These are phyloP conservation scores for Staphylotrichum tortipilum DNA, from an alignment of 495 filamentous ascomycete species.

Conservation along the genomic window DNA sequence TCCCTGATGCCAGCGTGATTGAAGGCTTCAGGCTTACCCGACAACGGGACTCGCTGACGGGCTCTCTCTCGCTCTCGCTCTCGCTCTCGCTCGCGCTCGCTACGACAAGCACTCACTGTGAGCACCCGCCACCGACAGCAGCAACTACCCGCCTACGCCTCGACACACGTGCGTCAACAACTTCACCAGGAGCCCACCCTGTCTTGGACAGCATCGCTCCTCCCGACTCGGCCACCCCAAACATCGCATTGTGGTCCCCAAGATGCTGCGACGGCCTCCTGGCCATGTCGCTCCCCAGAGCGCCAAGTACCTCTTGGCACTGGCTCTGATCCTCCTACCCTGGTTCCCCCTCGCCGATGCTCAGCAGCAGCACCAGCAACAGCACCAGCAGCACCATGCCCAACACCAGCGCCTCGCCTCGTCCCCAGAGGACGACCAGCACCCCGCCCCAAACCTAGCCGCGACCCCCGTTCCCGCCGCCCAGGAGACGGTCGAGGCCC, in stretches of 20 bases:
- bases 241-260: constrained; percentile 36
- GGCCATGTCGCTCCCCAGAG: constrained; percentile 41
- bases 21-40: too few relatives aligned
- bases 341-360: constrained; percentile 46
- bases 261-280: constrained; percentile 50
- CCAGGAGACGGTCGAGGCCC: constrained; percentile 20
- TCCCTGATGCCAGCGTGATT: too few relatives aligned
- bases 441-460: constrained; percentile 19
- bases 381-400: too few relatives aligned
- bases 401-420: constrained; percentile 30
- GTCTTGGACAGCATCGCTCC: constrained; percentile 20
- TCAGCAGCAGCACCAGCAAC: constrained; percentile 57
- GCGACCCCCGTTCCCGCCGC: constrained; percentile 20
- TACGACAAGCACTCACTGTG: too few relatives aligned
- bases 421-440: constrained; percentile 23
- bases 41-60: too few relatives aligned
- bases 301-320: constrained; percentile 40
- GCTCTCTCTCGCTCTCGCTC: neutral
- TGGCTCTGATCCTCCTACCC: constrained; percentile 44
- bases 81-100: constrained; percentile 2
- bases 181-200: too few relatives aligned
- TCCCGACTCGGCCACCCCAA: constrained; percentile 12
- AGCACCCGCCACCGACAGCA: neutral
- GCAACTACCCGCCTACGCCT: too few relatives aligned
- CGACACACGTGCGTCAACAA: too few relatives aligned